Base-by-base conservation (phyloP, 2,329 filamentous ascomycete genomes). In the Rhinocladiella similis region DNA sequence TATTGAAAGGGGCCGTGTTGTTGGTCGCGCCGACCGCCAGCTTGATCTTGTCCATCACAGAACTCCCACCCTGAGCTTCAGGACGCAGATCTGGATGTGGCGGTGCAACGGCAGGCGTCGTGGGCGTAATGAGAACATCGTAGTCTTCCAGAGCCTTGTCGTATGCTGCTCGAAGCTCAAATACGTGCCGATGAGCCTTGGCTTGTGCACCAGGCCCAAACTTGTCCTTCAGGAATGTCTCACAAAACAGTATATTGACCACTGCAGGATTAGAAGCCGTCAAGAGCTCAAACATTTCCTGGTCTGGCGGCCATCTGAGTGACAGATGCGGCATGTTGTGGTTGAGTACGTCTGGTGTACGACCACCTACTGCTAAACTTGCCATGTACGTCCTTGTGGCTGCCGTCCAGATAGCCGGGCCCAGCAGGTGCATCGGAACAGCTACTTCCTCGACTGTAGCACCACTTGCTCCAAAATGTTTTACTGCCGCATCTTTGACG, bases 101-200 rank as follows among this genome's bases (percentile, higher is more conserved):
- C 50, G 72, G 73, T 0, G 73, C 78, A 1, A 79, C 74, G 0
- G 72, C 73, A 5, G 77, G 76, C 25, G 75, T 76, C 6, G 75
- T 73, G 0, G 80, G 79, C 53, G 77, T 76, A 41, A 82, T 61
- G 9, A 82, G 66, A 4, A 82, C 72, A 60, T 82, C 80, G n/a
- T 75, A 69, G 0, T 72, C 63, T 20, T 67, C 65, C 6, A 81
- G 63, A 0, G 71, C 77, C 12, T 62, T 58, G 61, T 81, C 77
- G 63, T 82, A 82, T 3, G 75, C 77, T 3, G 72, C 76, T 2
- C 77, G 70, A 20, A 82, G 68, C 64, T 80, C 68, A 47, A 74
- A 73, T 1, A 76, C 74, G 53, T 79, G 75, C 41, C 73, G 72
- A 56, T 79, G 70, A 0, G 77, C 77, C 66, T 81, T 80, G 33